phyloP scores from a whole-genome alignment of 805 yeast species.

The Candida cerambycidarum region DNA sequence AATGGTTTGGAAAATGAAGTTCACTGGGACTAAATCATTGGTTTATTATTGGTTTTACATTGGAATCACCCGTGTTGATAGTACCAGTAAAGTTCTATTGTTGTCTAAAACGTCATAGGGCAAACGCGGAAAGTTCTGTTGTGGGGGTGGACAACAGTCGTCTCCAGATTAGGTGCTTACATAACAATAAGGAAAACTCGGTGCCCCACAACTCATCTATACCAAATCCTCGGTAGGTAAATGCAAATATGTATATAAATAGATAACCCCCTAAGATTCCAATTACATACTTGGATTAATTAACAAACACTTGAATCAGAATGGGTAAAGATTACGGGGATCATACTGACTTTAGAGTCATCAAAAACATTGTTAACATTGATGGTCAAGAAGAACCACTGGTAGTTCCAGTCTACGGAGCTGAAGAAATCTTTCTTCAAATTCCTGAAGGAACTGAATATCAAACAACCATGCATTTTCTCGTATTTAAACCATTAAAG shows the following conservation, averaged over 20 bases:
- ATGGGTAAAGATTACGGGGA: constrained; percentile 11
- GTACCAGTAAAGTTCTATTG: background rate
- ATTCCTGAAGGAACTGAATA: constrained; percentile 41
- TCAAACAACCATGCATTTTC: constrained; percentile 31
- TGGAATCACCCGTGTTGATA: too few species aligned
- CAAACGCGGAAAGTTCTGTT: background rate
- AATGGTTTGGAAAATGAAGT: too few species aligned
- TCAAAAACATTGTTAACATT: constrained; percentile 29
- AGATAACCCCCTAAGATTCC: background rate
- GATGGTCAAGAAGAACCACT: constrained; percentile 29
- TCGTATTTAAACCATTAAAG: constrained; percentile 27
- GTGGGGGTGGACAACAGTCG: background rate
- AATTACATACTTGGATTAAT: too few species aligned
- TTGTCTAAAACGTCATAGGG: background rate
- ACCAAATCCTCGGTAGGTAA: background rate
- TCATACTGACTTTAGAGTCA: constrained; percentile 34
- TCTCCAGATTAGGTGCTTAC: background rate
- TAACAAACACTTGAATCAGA: too few species aligned
- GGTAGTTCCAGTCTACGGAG: constrained; percentile 28
- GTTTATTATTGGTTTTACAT: too few species aligned
- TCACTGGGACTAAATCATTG: too few species aligned
- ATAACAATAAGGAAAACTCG: background rate
- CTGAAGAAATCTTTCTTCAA: constrained; percentile 26
- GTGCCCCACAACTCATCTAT: background rate
- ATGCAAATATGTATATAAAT: background rate